Evolutionary conservation across 2,329 filamentous ascomycete genomes (phyloP), one percentile per base, ranked within the genome.

Genomic region (Xylariaceae sp.): DNA sequence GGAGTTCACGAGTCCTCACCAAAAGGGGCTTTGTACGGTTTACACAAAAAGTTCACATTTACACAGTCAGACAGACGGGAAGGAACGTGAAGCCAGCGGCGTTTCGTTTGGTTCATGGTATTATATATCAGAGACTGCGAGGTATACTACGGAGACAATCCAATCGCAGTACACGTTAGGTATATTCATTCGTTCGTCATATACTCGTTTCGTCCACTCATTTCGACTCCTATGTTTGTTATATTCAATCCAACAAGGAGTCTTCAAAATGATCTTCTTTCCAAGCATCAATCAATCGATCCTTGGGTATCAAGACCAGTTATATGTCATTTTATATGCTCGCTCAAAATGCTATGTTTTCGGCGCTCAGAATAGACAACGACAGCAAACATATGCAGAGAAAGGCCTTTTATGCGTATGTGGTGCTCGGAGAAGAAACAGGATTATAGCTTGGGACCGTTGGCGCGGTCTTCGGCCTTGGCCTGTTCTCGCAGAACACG

Each of bases 401-500:
- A 8, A 42, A 8, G 37, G 11, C 23, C 4, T 30, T 30, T 30
- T 30, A 30, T 30, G 23, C 5, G 23, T 30, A 30, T 3, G 4
- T 4, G 11, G 11, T 42, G 37, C 7, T 1, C 37, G 37, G 9
- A 2, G 4, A 1, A 42, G 37, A 42, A 42, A 2, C 37, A 7
- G 37, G 37, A 42, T 42, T 9, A 72, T 51, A 73, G 60, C 66
- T 72, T 72, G 1, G 71, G 58, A 2, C 69, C 68, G 37, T 59
- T 62, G 11, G 66, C 65, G 15, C 62, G 61, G 18, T 72, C 71
- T 61, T 70, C 70, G 68, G 63, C 70, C 66, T 71, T 73, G 3
- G 76, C 75, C 66, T 72, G 68, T 53, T 82, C 77, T 62, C 77
- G 80, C 67, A 87, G 70, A 5, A 86, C 70, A 30, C 83, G 75